Base-by-base conservation (phyloP, 139 green algal species). In the Volvox africanus region DNA sequence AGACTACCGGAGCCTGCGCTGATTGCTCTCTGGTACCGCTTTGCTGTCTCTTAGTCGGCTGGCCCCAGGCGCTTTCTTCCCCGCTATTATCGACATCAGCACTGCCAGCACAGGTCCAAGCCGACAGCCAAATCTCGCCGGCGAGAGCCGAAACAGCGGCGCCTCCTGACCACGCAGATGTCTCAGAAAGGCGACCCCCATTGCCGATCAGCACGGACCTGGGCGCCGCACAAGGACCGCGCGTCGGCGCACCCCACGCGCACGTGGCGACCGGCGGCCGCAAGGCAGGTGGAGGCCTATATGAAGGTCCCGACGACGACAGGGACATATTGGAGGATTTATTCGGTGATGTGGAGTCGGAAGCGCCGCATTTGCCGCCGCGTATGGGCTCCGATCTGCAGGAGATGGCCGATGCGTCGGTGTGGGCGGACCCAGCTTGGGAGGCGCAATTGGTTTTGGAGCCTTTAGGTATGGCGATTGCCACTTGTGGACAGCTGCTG, bases 21-120 rank as follows among this genome's bases (percentile, higher is more conserved):
- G 44, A 55, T 12, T 26, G 67, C 86, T 89, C 85, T 1, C 16
- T 83, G 13, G 30, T 83, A 2, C 86, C 86, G n/a, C 71, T 90
- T 1, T 21, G 50, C 9, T 90, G 86, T 30, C 86, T 90, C 0
- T 5, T 75, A 16, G 73, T 37, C 6, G 32, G 32, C 50, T 90
- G 86, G 86, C 71, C 86, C 12, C 50, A 30, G 22, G 71, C 73
- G 22, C 71, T 83, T 20, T 55, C 44, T 14, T 14, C 44, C 44
- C 44, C 44, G 9, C 44, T 9, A 55, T 55, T 55, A 55, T 55
- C 9, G 9, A 55, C 44, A 55, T 55, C 9, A 9, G 5, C 44
- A 55, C 44, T 55, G 44, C 44, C 44, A 55, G 44, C 44, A 55
- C 44, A 14, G 44, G 44, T 55, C 44, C 44, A 55, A 55, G 44